Base-by-base conservation (phyloP, 2,329 filamentous ascomycete species). In the Fusarium udum region DNA sequence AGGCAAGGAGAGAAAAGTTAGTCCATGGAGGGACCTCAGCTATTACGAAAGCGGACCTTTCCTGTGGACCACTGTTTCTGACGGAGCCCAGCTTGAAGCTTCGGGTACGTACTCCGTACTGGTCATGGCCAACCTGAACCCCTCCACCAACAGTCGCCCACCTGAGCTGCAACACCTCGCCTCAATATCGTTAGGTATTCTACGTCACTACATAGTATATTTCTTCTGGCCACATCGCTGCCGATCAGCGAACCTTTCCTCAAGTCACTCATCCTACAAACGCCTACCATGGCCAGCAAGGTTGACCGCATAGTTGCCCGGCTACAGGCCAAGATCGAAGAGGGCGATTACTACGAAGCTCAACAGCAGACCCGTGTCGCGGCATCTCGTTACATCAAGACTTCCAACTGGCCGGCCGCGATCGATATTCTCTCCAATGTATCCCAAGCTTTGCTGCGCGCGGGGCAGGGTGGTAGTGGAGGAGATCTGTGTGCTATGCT, bases 361-460 rank as follows among this genome's bases (percentile, higher is more conserved):
- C 95, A 98, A 85, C 96, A 99, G 84, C 96, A 99, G 86, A 94
- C 97, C 75, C 94, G 96, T 72, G 95, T 98, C 61, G 95, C 98
- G 76, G 95, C 95, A 69, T 92, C 94, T 43, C 95, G 97, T 65
- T 97, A 99, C 85, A 91, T 95, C 82, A 98, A 98, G 85, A 88
- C 92, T 48, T 86, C 89, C 70, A 95, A 95, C 87, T 98, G 93
- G 89, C 82, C 88, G 75, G 92, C 94, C 18, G 96, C 97, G 53
- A 92, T 95, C 80, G 93, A 97, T 76, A 92, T 98, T 74, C 89
- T 99, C 74, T 92, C 90, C 82, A 92, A 89, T 74, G 96, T 97
- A 71, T 92, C 95, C 3, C 91, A 93, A 76, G 92, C 95, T 34
- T 89, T 99, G 15, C 89, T 99, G 48, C 93, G 94, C 81, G 95